These are phyloP conservation scores for Erythrophleum ivorense DNA, from an alignment of 331 rosid genomes.

Conservation along the genomic window DNA sequence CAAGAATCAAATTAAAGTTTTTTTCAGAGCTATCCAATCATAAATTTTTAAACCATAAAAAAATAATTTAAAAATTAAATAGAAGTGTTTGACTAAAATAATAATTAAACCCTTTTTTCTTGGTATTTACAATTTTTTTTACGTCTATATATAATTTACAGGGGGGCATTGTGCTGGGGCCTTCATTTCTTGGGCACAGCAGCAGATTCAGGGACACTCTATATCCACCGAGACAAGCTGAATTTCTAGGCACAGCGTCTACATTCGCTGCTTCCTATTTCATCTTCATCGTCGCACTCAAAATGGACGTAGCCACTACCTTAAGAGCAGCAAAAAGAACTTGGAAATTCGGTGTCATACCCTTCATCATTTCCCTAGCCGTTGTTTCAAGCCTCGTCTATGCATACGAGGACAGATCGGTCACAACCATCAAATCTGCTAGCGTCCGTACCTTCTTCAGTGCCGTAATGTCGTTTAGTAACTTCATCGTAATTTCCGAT, in stretches of 20 bases:
- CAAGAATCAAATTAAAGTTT: too few relatives aligned
- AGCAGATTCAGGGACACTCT: not conserved
- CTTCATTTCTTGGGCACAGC: constrained; percentile 46
- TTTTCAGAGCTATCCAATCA: too few relatives aligned
- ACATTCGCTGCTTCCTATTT: constrained; percentile 32
- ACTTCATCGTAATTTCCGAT: constrained; percentile 46
- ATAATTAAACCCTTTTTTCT: not conserved
- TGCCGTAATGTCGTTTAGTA: not conserved
- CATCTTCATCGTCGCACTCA: constrained; percentile 47
- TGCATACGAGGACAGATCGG: not conserved
- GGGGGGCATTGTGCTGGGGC: constrained; percentile 66
- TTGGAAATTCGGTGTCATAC: constrained; percentile 50
- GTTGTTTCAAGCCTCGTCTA: not conserved
- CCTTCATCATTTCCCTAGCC: constrained; percentile 28
- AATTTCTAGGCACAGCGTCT: not conserved
- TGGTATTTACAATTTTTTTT: not conserved
- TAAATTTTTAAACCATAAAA: too few relatives aligned
- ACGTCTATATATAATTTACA: not conserved
- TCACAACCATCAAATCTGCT: not conserved
- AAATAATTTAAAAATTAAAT: too few relatives aligned
- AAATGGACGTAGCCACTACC: constrained; percentile 40
- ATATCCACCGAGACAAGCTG: constrained; percentile 32
- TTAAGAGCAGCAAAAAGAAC: constrained; percentile 39
- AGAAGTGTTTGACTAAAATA: too few relatives aligned
- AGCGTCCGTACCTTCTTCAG: not conserved